Conservation (phyloP, 768 basidiomycete species). For the Mycena vulgaris region DNA sequence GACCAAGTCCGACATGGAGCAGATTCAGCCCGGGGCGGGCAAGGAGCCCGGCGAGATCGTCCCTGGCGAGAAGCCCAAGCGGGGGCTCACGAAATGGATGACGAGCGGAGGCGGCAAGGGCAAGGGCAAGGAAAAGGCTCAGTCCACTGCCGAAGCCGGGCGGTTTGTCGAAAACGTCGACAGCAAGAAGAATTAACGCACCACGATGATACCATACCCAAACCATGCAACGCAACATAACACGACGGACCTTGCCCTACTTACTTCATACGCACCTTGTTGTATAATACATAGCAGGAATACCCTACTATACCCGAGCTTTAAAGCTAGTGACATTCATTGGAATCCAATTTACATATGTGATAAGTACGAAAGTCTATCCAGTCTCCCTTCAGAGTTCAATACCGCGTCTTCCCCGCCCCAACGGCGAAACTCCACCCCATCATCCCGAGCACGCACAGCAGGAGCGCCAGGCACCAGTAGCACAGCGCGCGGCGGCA, state of each 20-base stretch:
- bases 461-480: constrained; percentile 12
- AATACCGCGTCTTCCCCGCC: constrained; percentile 29
- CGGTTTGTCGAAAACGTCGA: constrained; percentile 37
- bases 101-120: not conserved
- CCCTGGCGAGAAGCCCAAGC: constrained; percentile 37
- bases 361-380: constrained; percentile 8
- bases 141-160: constrained; percentile 21
- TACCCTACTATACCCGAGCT: too few species aligned
- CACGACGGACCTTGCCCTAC: too few species aligned
- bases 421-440: constrained; percentile 38
- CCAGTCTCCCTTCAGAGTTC: not conserved
- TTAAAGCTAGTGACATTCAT: too few species aligned
- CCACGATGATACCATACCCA: not conserved
- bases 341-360: constrained; percentile 13
- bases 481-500: constrained; percentile 38
- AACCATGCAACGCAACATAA: not conserved
- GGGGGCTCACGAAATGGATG: constrained; percentile 31
- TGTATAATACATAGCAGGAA: too few species aligned
- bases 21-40: constrained; percentile 72
- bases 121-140: constrained; percentile 19
- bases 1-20: constrained; percentile 53
- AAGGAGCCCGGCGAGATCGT: constrained; percentile 55
- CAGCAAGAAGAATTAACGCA: not conserved
- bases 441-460: constrained; percentile 30
- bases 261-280: too few species aligned